Percentiles rank a stretch among this genome's conserved stretches.
phyloP scores from a whole-genome alignment of 345 rosid genomes.

The Eucalyptus cladocalyx region DNA sequence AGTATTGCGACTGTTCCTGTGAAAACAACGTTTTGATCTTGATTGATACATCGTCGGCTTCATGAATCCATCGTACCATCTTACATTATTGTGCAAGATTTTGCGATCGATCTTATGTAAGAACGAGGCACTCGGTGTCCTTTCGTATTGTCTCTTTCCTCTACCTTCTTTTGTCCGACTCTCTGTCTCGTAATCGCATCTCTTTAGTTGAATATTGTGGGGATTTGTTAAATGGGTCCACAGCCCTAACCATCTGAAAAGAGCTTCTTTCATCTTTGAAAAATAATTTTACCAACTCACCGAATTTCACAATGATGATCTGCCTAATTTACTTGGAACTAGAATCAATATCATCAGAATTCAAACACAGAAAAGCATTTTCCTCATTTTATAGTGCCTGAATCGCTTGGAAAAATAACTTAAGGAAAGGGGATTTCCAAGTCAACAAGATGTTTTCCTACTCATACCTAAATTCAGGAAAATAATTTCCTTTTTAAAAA shows the following conservation, averaged over 20 bases:
- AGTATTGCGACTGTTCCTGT: neutral
- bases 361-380: neutral
- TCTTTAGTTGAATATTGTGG: neutral
- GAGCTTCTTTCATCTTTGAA: neutral
- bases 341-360: neutral
- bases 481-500: too few species aligned
- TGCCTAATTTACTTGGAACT: neutral
- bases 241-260: neutral
- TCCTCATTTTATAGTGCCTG: too few species aligned
- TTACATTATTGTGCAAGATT: neutral
- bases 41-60: neutral
- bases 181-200: neutral
- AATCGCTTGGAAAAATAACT: too few species aligned
- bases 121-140: neutral
- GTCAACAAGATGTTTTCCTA: too few species aligned
- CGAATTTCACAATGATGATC: neutral
- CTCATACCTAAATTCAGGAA: too few species aligned
- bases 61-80: neutral
- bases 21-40: neutral
- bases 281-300: neutral
- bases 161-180: neutral
- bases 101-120: neutral
- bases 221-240: neutral
- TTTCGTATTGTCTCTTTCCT: neutral
- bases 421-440: too few species aligned